Conservation (phyloP, 768 basidiomycete genomes). For the Leccinum imitatum region DNA sequence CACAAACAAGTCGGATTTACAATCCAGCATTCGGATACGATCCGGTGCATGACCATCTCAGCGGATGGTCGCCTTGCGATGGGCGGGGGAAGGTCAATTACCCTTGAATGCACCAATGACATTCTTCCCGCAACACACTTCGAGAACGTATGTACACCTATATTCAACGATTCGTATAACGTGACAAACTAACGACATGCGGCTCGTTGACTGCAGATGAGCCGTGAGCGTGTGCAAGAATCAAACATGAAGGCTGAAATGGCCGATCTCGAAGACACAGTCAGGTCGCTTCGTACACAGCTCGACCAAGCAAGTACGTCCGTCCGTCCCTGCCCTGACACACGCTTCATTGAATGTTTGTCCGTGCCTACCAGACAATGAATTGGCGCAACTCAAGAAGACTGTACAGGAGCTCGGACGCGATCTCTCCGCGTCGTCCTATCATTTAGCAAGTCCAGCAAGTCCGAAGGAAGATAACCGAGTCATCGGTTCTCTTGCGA, state of each 20-base stretch:
- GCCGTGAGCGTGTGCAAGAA: neutral
- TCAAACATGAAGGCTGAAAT: neutral
- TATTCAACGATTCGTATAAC: neutral
- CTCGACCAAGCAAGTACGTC: neutral
- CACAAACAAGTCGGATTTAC: neutral
- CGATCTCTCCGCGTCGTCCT: neutral
- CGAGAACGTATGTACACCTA: neutral
- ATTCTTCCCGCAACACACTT: neutral
- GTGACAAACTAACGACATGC: neutral
- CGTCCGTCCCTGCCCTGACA: neutral
- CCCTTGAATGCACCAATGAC: neutral
- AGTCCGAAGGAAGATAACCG: neutral
- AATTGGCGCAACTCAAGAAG: neutral
- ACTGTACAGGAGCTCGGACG: neutral
- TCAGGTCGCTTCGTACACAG: neutral
- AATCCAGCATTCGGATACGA: neutral
- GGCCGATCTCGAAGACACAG: neutral
- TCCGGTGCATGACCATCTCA: neutral
- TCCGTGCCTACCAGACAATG: neutral
- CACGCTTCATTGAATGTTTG: neutral
- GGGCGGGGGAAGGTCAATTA: neutral
- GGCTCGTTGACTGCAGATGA: neutral
- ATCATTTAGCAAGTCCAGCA: neutral
- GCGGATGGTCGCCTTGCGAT: neutral
- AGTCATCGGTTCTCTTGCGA: neutral